Conservation (phyloP, 2,329 filamentous ascomycete species). For the Mycocentrospora acerina region DNA sequence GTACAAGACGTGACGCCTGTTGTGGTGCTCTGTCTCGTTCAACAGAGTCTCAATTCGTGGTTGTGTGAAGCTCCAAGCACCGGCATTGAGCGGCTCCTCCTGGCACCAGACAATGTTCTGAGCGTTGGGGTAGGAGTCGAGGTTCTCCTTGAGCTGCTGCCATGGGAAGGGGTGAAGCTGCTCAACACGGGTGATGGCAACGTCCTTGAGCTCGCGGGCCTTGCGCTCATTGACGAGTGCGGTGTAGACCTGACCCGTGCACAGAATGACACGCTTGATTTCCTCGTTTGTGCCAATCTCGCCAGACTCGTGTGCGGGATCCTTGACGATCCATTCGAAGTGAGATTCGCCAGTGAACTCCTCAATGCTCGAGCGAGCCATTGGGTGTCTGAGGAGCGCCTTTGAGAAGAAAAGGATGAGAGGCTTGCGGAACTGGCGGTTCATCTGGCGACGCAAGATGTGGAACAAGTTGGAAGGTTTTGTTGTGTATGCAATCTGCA, state of each 20-base stretch:
- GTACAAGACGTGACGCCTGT: conserved; percentile 95
- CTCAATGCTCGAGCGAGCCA: conserved; percentile 85
- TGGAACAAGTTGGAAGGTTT: conserved; percentile 95
- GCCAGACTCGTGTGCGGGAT: conserved; percentile 77
- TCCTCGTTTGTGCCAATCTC: conserved; percentile 77
- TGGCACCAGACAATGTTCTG: conserved; percentile 97
- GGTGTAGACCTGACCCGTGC: conserved; percentile 91
- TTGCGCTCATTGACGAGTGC: conserved; percentile 89
- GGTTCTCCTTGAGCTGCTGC: conserved; percentile 93
- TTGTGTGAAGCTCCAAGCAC: conserved; percentile 96
- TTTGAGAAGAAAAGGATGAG: conserved; percentile 99
- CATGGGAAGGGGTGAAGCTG: conserved; percentile 99
- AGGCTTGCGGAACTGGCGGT: conserved; percentile 98
- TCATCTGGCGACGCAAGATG: conserved; percentile 93
- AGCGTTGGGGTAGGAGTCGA: conserved; percentile 95
- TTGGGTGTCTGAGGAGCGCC: conserved; percentile 87
- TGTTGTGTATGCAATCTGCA: conserved; percentile 98
- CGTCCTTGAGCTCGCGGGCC: conserved; percentile 81
- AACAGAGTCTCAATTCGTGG: conserved; percentile 95
- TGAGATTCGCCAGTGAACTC: conserved; percentile 89
- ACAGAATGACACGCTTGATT: conserved; percentile 92
- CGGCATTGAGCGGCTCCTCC: conserved; percentile 96
- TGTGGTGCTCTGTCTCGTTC: conserved; percentile 89
- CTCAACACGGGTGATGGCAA: conserved; percentile 92
- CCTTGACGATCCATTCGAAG: conserved; percentile 95